These are phyloP conservation scores for Melampsora larici-populina DNA, from an alignment of 1,284 basidiomycete genomes.

Conservation along the genomic window DNA sequence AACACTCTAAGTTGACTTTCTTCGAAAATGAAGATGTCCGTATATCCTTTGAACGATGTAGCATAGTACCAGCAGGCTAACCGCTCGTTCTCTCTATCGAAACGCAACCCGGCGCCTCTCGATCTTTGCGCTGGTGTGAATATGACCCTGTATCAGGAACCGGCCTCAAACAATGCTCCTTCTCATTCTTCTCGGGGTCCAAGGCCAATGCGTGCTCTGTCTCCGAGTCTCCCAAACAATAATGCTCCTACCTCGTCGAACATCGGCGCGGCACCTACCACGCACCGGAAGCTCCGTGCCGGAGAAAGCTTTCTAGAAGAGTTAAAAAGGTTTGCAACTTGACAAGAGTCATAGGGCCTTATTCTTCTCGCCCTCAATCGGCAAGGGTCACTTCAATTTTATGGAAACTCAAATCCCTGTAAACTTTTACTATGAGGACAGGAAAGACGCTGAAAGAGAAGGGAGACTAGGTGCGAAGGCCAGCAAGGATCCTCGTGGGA, in stretches of 20 bases:
- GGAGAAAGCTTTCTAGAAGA: constrained; percentile 42
- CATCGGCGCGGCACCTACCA: constrained; percentile 14
- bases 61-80: constrained; percentile 24
- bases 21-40: background rate
- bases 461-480: constrained; percentile 31
- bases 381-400: background rate
- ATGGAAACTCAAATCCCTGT: no score
- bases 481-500: constrained; percentile 34
- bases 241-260: background rate
- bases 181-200: background rate
- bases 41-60: constrained; percentile 6
- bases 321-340: constrained; percentile 26
- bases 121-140: no score
- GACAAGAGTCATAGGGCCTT: no score
- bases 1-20: background rate
- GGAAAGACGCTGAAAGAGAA: constrained; percentile 42
- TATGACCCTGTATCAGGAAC: background rate
- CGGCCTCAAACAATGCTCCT: constrained; percentile 13
- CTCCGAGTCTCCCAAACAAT: background rate
- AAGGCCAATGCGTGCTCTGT: background rate
- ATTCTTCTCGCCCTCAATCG: background rate
- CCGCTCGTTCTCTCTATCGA: background rate
- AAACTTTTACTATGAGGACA: background rate
- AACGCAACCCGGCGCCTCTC: no score
- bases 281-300: constrained; percentile 12